Conservation (phyloP, 768 basidiomycete genomes). For the Arthromyces matolae region DNA sequence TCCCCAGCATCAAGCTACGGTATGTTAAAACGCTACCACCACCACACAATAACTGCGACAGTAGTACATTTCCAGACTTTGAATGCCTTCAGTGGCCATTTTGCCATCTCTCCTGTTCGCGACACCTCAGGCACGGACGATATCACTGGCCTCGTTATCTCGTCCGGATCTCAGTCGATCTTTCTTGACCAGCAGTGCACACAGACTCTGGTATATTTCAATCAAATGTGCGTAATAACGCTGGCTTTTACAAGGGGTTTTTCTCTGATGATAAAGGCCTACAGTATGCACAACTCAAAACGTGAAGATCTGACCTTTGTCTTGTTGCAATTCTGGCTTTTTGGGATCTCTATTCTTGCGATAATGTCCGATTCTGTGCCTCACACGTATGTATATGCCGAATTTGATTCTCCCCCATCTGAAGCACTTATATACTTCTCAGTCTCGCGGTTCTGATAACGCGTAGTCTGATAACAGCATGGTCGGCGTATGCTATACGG, state of each 20-base stretch:
- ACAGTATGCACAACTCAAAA: constrained; percentile 38
- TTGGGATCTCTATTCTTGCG: constrained; percentile 46
- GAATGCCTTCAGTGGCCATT: not conserved
- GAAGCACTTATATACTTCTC: not conserved
- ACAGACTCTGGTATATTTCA: constrained; percentile 40
- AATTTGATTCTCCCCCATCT: not conserved
- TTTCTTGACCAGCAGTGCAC: constrained; percentile 37
- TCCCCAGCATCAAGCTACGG: too few relatives aligned
- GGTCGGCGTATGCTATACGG: constrained; percentile 51
- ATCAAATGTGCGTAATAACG: constrained; percentile 35
- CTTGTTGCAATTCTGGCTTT: constrained; percentile 51
- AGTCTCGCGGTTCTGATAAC: constrained; percentile 37
- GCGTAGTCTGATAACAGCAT: constrained; percentile 42
- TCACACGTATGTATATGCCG: constrained; percentile 38
- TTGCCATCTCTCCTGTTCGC: not conserved
- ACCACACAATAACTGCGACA: too few relatives aligned
- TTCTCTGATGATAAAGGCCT: not conserved
- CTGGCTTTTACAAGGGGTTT: not conserved
- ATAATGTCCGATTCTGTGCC: constrained; percentile 51
- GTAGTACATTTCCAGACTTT: not conserved
- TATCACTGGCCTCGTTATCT: constrained; percentile 26
- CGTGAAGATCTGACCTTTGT: constrained; percentile 48
- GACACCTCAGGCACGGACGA: constrained; percentile 4
- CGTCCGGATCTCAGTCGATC: constrained; percentile 14
- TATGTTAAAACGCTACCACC: not conserved